These are phyloP conservation scores for Xylaria nigripes DNA, from an alignment of 495 filamentous ascomycete species.

Conservation along the genomic window DNA sequence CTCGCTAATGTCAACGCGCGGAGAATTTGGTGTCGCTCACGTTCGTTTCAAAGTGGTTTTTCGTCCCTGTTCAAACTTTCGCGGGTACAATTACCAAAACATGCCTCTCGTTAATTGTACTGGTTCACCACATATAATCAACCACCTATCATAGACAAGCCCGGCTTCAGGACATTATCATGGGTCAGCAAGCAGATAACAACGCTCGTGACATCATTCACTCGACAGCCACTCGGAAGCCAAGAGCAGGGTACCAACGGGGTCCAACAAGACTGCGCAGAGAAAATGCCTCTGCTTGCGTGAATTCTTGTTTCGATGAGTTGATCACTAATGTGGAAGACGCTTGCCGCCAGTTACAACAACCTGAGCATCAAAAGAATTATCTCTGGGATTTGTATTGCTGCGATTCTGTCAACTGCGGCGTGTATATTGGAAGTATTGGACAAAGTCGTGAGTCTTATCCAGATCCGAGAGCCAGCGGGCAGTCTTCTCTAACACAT, in stretches of 20 bases:
- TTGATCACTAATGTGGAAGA: constrained; percentile 17
- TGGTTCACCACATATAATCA: constrained; percentile 11
- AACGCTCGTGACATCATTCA: neutral
- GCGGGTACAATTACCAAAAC: constrained; percentile 7
- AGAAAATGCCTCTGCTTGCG: constrained; percentile 16
- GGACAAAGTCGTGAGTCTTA: constrained; percentile 38
- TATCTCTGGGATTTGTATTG: constrained; percentile 36
- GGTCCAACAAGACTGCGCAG: constrained; percentile 7
- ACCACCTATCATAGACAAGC: constrained; percentile 12
- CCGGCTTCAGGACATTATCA: constrained; percentile 5
- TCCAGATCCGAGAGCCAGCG: neutral
- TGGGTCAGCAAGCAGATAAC: constrained; percentile 9
- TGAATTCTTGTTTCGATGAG: constrained; percentile 16
- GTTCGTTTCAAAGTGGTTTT: constrained; percentile 12
- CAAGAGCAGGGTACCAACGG: neutral
- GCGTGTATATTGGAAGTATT: constrained; percentile 28
- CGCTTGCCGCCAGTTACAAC: constrained; percentile 20
- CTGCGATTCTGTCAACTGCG: constrained; percentile 38
- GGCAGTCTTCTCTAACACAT: constrained; percentile 18
- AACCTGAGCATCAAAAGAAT: constrained; percentile 9
- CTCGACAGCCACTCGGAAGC: neutral
- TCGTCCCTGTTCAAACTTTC: neutral
- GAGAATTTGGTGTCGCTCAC: constrained; percentile 10
- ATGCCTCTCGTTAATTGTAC: constrained; percentile 19
- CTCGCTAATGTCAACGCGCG: neutral